These are phyloP conservation scores for Tuber calosporum DNA, from an alignment of 495 filamentous ascomycete genomes.

Conservation along the genomic window DNA sequence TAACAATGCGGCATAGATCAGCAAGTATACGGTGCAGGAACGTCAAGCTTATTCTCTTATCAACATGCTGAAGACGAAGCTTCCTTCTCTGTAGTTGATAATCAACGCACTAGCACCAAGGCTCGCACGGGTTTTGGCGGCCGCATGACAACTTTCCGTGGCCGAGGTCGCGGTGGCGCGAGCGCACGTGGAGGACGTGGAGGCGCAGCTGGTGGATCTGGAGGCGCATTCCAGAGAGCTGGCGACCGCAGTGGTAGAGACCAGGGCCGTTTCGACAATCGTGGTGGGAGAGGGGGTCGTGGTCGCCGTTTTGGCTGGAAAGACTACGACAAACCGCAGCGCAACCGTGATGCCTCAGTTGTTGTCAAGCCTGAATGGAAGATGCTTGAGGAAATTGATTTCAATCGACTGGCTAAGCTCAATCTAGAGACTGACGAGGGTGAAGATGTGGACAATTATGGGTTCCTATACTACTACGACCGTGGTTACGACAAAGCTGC, in stretches of 20 bases:
- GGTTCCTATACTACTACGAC: slow-evolving; percentile 97
- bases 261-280: slow-evolving; percentile 46
- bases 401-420: slow-evolving; percentile 85
- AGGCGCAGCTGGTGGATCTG: slow-evolving; percentile 54
- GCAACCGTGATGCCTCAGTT: slow-evolving; percentile 89
- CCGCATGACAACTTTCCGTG: slow-evolving; percentile 78
- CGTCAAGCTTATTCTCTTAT: slow-evolving; percentile 76
- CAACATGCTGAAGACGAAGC: slow-evolving; percentile 91
- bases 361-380: slow-evolving; percentile 91
- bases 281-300: slow-evolving; percentile 48
- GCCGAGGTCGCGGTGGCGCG: slow-evolving; percentile 63
- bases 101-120: slow-evolving; percentile 75
- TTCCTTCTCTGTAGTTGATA: slow-evolving; percentile 95
- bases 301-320: slow-evolving; percentile 95
- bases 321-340: slow-evolving; percentile 95
- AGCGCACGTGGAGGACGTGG: slow-evolving; percentile 54
- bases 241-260: slow-evolving; percentile 54
- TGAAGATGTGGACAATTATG: slow-evolving; percentile 89
- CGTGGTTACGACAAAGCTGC: slow-evolving; percentile 85
- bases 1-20: slow-evolving; percentile 57
- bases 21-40: slow-evolving; percentile 90
- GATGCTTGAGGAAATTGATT: slow-evolving; percentile 96
- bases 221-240: slow-evolving; percentile 52
- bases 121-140: slow-evolving; percentile 71
- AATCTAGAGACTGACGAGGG: slow-evolving; percentile 90